Base-by-base conservation (phyloP, 768 basidiomycete genomes). In the Tylopilus sp. region DNA sequence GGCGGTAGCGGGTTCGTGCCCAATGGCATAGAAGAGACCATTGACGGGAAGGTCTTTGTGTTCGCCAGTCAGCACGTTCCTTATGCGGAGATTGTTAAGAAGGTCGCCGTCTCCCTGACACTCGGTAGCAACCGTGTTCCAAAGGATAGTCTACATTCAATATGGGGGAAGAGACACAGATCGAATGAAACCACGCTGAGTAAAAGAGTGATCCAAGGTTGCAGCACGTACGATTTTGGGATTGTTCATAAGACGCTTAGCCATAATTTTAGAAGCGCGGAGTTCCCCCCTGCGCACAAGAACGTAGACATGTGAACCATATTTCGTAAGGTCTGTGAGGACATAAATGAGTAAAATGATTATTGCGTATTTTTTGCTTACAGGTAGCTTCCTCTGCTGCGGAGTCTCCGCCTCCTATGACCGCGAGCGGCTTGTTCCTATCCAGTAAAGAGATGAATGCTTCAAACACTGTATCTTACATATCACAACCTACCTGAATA, bases 371-470 rank as follows among this genome's bases (percentile, higher is more conserved):
- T 21, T n/a, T 13, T 3, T 11, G 38, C 90, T 65, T 60, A 94
- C 93, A 99, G 5, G 91, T 97, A 3, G 95, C 95, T 73, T 99
- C 97, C 70, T 99, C 97, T 17, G 94, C 95, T 36, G 97, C 97
- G 54, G 91, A 94, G 67, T 99, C 97, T 57, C 97, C 97, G 53
- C 97, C 97, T 46, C 97, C 97, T 57, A 99, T 95, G 42, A 99
- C 97, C 23, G 94, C 97, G 44, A 99, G 74, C 4, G 93, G 91
- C 70, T 98, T 98, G 69, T 95, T 95, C 61, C 91, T 88, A 51
- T 35, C 13, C 10, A 35, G 26, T 36, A 3, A 22, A 18, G 33
- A 35, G n/a, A 43, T 55, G 12, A 56, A 39, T 18, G 17, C 17
- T 8, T 1, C 8, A 38, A 44, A 28, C 31, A 25, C 23, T 8